These are phyloP conservation scores for Phaeosphaeriaceae sp. DNA, from an alignment of 2,329 filamentous ascomycete genomes.

Conservation along the genomic window DNA sequence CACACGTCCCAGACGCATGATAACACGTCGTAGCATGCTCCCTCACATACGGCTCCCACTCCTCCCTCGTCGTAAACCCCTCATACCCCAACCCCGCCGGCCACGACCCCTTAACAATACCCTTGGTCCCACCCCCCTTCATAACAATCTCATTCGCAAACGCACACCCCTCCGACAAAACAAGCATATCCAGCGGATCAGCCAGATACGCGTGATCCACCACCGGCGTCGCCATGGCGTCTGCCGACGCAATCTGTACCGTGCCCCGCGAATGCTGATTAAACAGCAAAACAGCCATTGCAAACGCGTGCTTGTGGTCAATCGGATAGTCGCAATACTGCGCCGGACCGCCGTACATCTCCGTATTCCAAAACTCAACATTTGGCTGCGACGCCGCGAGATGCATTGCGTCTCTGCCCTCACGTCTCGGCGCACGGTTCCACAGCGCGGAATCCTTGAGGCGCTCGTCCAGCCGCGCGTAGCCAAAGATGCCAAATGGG, in stretches of 20 bases:
- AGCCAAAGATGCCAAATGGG: constrained; percentile 68
- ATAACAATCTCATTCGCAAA: constrained; percentile 67
- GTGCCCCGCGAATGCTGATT: constrained; percentile 63
- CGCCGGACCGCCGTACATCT: constrained; percentile 67
- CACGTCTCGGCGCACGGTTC: constrained; percentile 55
- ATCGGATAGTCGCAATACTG: constrained; percentile 62
- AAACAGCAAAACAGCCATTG: constrained; percentile 65
- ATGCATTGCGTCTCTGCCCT: constrained; percentile 66
- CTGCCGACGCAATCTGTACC: constrained; percentile 58
- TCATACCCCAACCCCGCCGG: constrained; percentile 61
- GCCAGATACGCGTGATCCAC: constrained; percentile 66
- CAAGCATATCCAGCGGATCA: constrained; percentile 64
- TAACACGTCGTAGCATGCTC: constrained; percentile 66
- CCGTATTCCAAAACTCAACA: constrained; percentile 67
- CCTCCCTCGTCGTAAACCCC: constrained; percentile 58
- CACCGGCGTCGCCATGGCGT: constrained; percentile 60
- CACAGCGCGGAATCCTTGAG: constrained; percentile 62
- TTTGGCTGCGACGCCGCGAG: constrained; percentile 64
- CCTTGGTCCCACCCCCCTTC: constrained; percentile 63
- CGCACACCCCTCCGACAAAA: constrained; percentile 64
- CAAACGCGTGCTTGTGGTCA: constrained; percentile 62
- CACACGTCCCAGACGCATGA: constrained; percentile 64
- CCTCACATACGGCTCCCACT: constrained; percentile 65
- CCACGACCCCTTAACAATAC: constrained; percentile 67
- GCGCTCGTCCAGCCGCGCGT: constrained; percentile 66